These are phyloP conservation scores for Euphorbia celastroides DNA, from an alignment of 441 rosid species.

Conservation along the genomic window DNA sequence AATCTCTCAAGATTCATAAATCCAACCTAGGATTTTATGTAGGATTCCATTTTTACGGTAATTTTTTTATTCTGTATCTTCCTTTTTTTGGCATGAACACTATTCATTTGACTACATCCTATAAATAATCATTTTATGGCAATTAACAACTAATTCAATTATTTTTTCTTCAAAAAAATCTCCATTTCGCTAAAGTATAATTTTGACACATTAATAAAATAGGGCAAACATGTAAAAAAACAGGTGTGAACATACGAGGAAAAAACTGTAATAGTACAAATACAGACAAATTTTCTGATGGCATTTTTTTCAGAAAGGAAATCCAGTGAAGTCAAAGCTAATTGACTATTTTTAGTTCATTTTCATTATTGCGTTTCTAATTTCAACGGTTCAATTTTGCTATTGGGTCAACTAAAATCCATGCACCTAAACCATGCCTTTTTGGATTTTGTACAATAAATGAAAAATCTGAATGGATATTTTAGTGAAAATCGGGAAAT, in stretches of 20 bases:
- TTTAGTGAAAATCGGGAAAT: background rate
- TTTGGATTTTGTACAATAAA: conserved; percentile 4
- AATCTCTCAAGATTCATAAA: background rate
- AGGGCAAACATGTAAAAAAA: background rate
- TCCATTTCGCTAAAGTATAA: background rate
- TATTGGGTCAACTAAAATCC: background rate
- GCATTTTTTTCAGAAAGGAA: background rate
- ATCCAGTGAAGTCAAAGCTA: conserved; percentile 1
- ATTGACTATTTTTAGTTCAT: conserved; percentile 2
- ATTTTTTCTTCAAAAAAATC: too few relatives aligned
- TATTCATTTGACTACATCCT: background rate
- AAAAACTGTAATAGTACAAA: background rate
- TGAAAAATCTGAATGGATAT: background rate
- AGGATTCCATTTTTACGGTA: background rate
- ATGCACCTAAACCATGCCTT: background rate
- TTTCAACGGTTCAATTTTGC: too few relatives aligned
- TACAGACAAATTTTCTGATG: background rate
- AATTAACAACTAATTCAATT: background rate
- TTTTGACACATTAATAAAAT: background rate
- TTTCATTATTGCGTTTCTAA: background rate
- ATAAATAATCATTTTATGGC: background rate
- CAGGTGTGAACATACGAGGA: background rate
- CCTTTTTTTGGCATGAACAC: background rate
- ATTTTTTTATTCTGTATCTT: too few relatives aligned
- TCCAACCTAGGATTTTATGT: background rate